Conservation (phyloP, 805 yeast genomes). For the Candida vartiovaarae region DNA sequence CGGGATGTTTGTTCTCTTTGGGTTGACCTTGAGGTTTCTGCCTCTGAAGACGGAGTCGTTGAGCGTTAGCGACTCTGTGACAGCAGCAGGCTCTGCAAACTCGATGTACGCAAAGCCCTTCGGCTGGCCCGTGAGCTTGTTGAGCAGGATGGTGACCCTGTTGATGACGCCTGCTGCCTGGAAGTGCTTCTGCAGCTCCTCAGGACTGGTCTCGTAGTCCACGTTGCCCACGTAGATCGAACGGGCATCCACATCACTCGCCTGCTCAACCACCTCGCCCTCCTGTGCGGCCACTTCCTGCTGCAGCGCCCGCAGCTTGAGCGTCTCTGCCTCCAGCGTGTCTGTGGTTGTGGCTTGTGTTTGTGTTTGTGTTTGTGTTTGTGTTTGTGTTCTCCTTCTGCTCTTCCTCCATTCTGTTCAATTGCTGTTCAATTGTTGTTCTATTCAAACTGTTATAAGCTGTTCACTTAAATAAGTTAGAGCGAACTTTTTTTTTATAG, state of each 20-base stretch:
- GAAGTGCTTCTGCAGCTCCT: constrained; percentile 72
- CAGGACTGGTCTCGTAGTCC: constrained; percentile 72
- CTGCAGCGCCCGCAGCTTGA: constrained; percentile 53
- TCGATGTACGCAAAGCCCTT: constrained; percentile 86
- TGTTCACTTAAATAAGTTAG: too few relatives aligned
- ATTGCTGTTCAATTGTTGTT: not conserved
- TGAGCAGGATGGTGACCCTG: constrained; percentile 70
- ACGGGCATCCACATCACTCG: constrained; percentile 66
- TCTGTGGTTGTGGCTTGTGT: not conserved
- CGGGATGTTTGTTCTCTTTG: constrained; percentile 79
- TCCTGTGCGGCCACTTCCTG: constrained; percentile 37
- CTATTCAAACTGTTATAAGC: not conserved
- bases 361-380: not conserved
- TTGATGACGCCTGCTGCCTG: constrained; percentile 64
- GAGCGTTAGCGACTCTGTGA: constrained; percentile 55
- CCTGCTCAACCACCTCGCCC: constrained; percentile 36
- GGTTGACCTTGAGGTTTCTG: constrained; percentile 63
- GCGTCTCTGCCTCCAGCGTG: constrained; percentile 45
- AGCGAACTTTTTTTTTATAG: too few relatives aligned
- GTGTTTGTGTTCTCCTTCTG: not conserved
- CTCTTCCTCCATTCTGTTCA: not conserved
- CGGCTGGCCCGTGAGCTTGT: constrained; percentile 73
- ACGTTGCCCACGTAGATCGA: constrained; percentile 81
- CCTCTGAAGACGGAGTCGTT: constrained; percentile 64
- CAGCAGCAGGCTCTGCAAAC: constrained; percentile 61